Conservation (phyloP, 345 rosid genomes). For the Kandelia obovata region DNA sequence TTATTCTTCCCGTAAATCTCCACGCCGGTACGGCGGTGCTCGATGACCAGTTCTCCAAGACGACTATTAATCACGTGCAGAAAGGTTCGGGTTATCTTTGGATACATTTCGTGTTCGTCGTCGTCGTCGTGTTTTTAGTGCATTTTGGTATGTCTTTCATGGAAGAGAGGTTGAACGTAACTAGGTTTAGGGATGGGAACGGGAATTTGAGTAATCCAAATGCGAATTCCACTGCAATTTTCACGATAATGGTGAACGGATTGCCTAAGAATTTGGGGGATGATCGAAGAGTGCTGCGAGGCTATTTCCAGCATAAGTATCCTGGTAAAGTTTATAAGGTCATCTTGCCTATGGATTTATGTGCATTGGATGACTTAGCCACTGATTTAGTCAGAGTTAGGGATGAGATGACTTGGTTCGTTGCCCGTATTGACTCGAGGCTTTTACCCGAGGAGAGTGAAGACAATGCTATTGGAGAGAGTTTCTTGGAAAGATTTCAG, state of each 20-base stretch:
- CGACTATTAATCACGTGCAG: constrained; percentile 71
- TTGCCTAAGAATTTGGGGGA: constrained; percentile 74
- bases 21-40: constrained; percentile 73
- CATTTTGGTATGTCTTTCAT: constrained; percentile 72
- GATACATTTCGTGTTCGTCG: constrained; percentile 78
- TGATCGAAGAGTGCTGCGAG: constrained; percentile 59
- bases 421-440: constrained; percentile 73
- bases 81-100: constrained; percentile 80
- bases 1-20: constrained; percentile 73
- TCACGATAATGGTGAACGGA: constrained; percentile 86
- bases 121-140: constrained; percentile 48
- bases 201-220: constrained; percentile 71
- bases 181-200: constrained; percentile 94
- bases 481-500: constrained; percentile 21
- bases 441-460: constrained; percentile 55
- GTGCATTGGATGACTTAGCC: constrained; percentile 91
- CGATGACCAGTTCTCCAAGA: constrained; percentile 77
- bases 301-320: constrained; percentile 68
- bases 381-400: constrained; percentile 69
- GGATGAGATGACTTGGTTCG: constrained; percentile 90
- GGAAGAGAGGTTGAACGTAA: constrained; percentile 63
- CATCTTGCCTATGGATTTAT: constrained; percentile 88
- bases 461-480: constrained; percentile 24
- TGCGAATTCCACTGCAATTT: constrained; percentile 69
- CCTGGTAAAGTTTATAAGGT: constrained; percentile 83